Evolutionary conservation across 805 yeast species (phyloP).

Genomic region (Yamadazyma sp.): DNA sequence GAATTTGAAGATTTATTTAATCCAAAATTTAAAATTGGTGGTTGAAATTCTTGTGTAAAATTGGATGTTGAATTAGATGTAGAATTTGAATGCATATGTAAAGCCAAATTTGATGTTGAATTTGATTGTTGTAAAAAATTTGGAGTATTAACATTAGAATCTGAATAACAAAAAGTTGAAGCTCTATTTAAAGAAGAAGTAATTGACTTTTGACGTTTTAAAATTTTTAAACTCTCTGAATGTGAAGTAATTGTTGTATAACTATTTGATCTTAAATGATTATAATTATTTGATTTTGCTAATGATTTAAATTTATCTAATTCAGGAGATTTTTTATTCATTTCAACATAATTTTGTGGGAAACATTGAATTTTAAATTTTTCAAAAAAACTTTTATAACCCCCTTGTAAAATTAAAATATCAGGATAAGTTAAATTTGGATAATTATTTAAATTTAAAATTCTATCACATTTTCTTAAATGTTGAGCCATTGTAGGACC

Average conservation of each 20-base stretch:
- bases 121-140: neutral
- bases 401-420: slow-evolving; percentile 84
- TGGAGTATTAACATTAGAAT: slow-evolving; percentile 1
- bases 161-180: slow-evolving; percentile 23
- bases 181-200: slow-evolving; percentile 17
- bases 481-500: slow-evolving; percentile 94
- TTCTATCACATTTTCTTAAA: slow-evolving; percentile 79
- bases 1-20: slow-evolving; percentile 15
- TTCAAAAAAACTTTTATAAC: slow-evolving; percentile 77
- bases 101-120: too few relatives aligned
- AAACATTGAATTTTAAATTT: slow-evolving; percentile 55
- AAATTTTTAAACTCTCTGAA: slow-evolving; percentile 24
- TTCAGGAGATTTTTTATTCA: slow-evolving; percentile 56
- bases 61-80: neutral
- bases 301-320: slow-evolving; percentile 43
- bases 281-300: slow-evolving; percentile 38
- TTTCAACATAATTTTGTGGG: slow-evolving; percentile 80
- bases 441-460: slow-evolving; percentile 66
- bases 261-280: slow-evolving; percentile 26
- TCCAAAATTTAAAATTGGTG: slow-evolving; percentile 26
- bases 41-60: slow-evolving; percentile 17
- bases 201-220: slow-evolving; percentile 29
- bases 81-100: neutral
- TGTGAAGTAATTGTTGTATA: slow-evolving; percentile 28
- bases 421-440: slow-evolving; percentile 87